Evolutionary conservation across 805 yeast species (phyloP).

Genomic region (Candida multigemmis): DNA sequence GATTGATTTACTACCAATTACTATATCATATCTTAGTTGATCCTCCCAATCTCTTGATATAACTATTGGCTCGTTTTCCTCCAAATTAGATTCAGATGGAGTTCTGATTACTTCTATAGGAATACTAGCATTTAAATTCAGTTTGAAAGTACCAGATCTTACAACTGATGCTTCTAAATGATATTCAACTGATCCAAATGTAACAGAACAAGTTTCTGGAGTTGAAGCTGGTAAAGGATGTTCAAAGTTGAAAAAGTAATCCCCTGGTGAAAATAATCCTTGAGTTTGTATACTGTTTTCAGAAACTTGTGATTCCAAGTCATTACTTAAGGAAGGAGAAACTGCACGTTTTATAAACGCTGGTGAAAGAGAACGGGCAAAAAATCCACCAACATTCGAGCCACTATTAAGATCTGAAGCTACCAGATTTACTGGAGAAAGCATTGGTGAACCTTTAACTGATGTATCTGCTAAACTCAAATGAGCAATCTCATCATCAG

Average conservation of each 20-base stretch:
- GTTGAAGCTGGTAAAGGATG: slow-evolving; percentile 72
- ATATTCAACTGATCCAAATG: slow-evolving; percentile 77
- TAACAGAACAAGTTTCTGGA: slow-evolving; percentile 72
- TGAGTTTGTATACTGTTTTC: slow-evolving; percentile 12
- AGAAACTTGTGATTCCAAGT: slow-evolving; percentile 11
- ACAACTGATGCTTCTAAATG: slow-evolving; percentile 59
- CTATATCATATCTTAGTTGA: slow-evolving; percentile 79
- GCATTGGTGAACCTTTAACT: slow-evolving; percentile 6
- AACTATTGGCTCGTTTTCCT: slow-evolving; percentile 88
- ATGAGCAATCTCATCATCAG: slow-evolving; percentile 24
- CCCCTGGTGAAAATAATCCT: slow-evolving; percentile 67
- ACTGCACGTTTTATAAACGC: slow-evolving; percentile 18
- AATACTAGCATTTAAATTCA: slow-evolving; percentile 54
- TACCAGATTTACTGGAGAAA: slow-evolving; percentile 3
- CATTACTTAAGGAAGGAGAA: slow-evolving; percentile 19
- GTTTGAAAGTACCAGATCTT: slow-evolving; percentile 79
- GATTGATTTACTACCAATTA: slow-evolving; percentile 82
- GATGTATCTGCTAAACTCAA: slow-evolving; percentile 23
- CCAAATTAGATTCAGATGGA: slow-evolving; percentile 69
- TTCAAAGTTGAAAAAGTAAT: slow-evolving; percentile 87
- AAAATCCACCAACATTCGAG: slow-evolving; percentile 10
- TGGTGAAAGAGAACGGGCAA: slow-evolving; percentile 15
- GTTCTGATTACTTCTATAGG: slow-evolving; percentile 67
- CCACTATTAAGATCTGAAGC: not conserved
- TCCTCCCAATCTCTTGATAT: slow-evolving; percentile 92